Conservation (phyloP, 106 monocot genomes). For the Posidonia australis region DNA sequence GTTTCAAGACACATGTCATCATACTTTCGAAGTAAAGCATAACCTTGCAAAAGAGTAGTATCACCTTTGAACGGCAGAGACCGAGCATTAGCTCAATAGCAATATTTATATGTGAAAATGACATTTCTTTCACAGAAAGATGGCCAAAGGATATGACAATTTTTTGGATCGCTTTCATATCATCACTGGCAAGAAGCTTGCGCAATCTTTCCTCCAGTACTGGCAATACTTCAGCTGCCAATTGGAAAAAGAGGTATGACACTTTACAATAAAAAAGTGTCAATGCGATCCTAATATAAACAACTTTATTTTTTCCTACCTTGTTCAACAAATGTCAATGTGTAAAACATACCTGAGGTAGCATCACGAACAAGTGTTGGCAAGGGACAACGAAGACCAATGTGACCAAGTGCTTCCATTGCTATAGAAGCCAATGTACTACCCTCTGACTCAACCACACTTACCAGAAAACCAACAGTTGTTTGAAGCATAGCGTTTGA, state of each 20-base stretch:
- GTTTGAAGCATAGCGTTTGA: slow-evolving; percentile 33
- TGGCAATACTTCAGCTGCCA: slow-evolving; percentile 51
- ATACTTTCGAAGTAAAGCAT: too few relatives aligned
- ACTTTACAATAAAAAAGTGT: neutral
- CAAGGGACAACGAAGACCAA: slow-evolving; percentile 59
- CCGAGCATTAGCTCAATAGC: slow-evolving; percentile 82
- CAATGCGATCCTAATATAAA: neutral
- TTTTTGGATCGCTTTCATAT: slow-evolving; percentile 76
- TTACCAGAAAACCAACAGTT: slow-evolving; percentile 39
- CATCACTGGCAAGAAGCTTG: slow-evolving; percentile 60
- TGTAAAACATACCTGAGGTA: slow-evolving; percentile 31
- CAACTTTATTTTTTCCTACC: neutral
- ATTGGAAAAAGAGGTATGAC: neutral
- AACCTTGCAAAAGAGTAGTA: neutral
- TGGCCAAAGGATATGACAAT: slow-evolving; percentile 81
- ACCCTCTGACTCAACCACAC: slow-evolving; percentile 60
- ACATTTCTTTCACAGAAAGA: slow-evolving; percentile 69
- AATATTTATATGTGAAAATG: slow-evolving; percentile 38
- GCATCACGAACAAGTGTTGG: slow-evolving; percentile 43
- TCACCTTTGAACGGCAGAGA: slow-evolving; percentile 79
- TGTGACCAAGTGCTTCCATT: slow-evolving; percentile 94
- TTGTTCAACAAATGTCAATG: neutral
- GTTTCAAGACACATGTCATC: too few relatives aligned
- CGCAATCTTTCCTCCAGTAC: slow-evolving; percentile 46
- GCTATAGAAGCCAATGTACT: slow-evolving; percentile 47